A percentile compares a stretch with the other conserved stretches of the same genome.
Conservation (phyloP, 345 rosid genomes). For the Populus deltoides region DNA sequence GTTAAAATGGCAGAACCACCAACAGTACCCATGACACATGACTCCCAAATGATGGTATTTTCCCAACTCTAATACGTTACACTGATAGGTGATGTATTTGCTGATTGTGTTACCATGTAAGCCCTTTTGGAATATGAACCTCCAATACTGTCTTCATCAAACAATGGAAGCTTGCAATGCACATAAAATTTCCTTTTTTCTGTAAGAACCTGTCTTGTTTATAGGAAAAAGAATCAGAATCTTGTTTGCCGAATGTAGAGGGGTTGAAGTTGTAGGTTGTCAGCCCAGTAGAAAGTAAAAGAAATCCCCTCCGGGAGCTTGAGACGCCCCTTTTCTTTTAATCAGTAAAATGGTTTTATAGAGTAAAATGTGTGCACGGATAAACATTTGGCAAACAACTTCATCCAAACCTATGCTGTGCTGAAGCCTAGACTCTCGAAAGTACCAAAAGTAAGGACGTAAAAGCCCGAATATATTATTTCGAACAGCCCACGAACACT, state of each 20-base stretch:
- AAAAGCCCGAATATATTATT: not conserved
- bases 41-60: constrained; percentile 7
- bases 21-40: not conserved
- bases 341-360: too few species aligned
- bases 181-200: not conserved
- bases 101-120: not conserved
- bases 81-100: not conserved
- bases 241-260: not conserved
- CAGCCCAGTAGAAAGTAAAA: not conserved
- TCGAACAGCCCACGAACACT: not conserved
- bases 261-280: not conserved
- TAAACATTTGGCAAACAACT: too few species aligned
- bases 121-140: not conserved
- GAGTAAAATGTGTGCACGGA: too few species aligned
- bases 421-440: too few species aligned
- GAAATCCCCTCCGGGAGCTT: not conserved
- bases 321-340: not conserved
- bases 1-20: constrained; percentile 2
- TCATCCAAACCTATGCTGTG: too few species aligned
- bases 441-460: not conserved
- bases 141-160: not conserved
- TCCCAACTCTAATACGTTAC: not conserved
- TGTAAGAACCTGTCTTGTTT: not conserved
- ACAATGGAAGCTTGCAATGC: not conserved
- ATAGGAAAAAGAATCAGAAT: constrained; percentile 4